A percentile compares a stretch with the other conserved stretches of the same genome.
Conservation (phyloP, 176 grass and related monocot genomes). For the Elymus sibiricus region DNA sequence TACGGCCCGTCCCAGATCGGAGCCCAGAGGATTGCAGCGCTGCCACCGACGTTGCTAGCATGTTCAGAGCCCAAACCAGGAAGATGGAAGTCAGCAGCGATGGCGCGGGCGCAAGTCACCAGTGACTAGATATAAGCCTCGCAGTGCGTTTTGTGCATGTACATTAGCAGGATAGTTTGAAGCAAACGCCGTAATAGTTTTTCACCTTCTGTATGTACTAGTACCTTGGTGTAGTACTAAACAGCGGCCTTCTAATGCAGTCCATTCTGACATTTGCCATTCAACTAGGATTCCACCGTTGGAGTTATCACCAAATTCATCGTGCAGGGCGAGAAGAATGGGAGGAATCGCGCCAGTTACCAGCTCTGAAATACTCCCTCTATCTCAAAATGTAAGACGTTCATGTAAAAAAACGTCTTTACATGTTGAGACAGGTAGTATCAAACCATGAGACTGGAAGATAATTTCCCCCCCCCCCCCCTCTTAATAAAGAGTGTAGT, state of each 20-base stretch:
- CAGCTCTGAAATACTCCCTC: background rate
- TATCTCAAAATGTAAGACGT: too few species aligned
- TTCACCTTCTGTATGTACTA: background rate
- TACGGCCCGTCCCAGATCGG: constrained; percentile 48
- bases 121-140: background rate
- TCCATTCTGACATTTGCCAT: background rate
- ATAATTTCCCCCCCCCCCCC: background rate
- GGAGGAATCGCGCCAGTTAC: background rate
- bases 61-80: constrained; percentile 74
- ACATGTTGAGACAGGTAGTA: background rate
- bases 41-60: constrained; percentile 58
- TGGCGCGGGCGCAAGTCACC: background rate
- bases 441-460: background rate
- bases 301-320: background rate
- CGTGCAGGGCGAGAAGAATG: background rate
- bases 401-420: too few species aligned
- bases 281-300: background rate
- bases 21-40: constrained; percentile 67
- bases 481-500: background rate
- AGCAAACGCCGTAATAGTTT: background rate
- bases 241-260: background rate
- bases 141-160: constrained; percentile 10
- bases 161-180: constrained; percentile 11
- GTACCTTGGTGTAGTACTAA: background rate
- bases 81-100: constrained; percentile 59